These are phyloP conservation scores for Pichia terricola DNA, from an alignment of 1,139 yeast genomes.

Conservation along the genomic window DNA sequence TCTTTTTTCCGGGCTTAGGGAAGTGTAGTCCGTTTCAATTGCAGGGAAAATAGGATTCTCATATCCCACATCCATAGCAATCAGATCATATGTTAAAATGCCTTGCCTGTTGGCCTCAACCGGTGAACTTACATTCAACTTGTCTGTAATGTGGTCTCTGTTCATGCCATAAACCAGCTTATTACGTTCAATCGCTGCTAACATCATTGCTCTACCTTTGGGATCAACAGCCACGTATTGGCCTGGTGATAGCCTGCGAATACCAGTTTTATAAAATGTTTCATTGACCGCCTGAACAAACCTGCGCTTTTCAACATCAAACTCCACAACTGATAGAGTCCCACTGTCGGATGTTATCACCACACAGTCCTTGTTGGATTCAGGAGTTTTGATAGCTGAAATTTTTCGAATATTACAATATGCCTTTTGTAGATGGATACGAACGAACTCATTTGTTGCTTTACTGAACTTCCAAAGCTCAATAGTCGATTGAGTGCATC, in stretches of 20 bases:
- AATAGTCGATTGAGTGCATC: conserved; percentile 45
- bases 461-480: conserved; percentile 46
- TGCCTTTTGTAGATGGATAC: conserved; percentile 35
- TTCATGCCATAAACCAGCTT: conserved; percentile 56
- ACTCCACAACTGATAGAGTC: conserved; percentile 48
- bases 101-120: conserved; percentile 52
- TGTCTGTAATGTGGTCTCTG: conserved; percentile 31
- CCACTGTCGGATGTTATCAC: conserved; percentile 83
- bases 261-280: conserved; percentile 67
- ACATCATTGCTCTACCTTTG: conserved; percentile 57
- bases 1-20: conserved; percentile 14
- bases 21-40: conserved; percentile 52
- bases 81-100: conserved; percentile 43
- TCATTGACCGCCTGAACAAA: conserved; percentile 51
- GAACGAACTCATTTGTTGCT: conserved; percentile 44
- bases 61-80: conserved; percentile 64
- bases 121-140: conserved; percentile 56
- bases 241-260: conserved; percentile 71
- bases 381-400: conserved; percentile 41
- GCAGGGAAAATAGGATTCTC: conserved; percentile 82
- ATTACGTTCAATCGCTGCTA: conserved; percentile 64
- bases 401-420: conserved; percentile 55
- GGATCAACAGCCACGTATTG: conserved; percentile 69
- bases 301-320: conserved; percentile 29
- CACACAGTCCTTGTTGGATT: conserved; percentile 45